Evolutionary conservation across 2,329 filamentous ascomycete species (phyloP).

Genomic region (Fusarium agapanthi): DNA sequence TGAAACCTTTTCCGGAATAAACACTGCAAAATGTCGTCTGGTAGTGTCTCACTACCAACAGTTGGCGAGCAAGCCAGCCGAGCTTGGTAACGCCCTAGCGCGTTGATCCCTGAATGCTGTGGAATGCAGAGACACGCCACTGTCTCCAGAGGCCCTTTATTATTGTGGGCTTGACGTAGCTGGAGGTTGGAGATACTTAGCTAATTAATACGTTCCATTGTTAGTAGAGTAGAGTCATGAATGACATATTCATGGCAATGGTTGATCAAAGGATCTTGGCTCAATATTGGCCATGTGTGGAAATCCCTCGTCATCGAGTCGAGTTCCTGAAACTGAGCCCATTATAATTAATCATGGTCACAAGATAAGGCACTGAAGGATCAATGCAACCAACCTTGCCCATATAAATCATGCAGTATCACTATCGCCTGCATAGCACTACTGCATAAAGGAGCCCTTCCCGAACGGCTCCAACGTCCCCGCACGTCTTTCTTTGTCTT

Average conservation of each 20-base stretch:
- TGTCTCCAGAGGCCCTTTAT: conserved; percentile 14
- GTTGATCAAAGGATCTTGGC: background rate
- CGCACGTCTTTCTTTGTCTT: background rate
- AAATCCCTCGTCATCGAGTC: background rate
- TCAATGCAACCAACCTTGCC: conserved; percentile 8
- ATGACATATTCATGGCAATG: conserved; percentile 6
- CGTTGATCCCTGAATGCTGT: conserved; percentile 27
- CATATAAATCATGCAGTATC: conserved; percentile 30
- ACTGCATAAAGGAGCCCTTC: conserved; percentile 3
- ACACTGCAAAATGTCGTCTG: conserved; percentile 8
- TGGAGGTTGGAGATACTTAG: conserved; percentile 8
- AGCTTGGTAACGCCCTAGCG: conserved; percentile 27
- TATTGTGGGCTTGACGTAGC: conserved; percentile 16
- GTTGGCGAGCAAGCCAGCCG: conserved; percentile 26
- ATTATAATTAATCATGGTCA: background rate
- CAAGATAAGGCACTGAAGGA: background rate
- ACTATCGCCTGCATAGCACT: conserved; percentile 24
- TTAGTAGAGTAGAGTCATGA: background rate
- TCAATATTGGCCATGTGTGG: background rate
- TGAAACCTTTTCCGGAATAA: conserved; percentile 29
- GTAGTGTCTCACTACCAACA: conserved; percentile 20
- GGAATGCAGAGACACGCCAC: conserved; percentile 32
- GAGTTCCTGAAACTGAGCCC: conserved; percentile 1
- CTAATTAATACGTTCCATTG: background rate
- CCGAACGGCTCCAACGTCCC: conserved; percentile 18